A percentile compares a stretch with the other conserved stretches of the same genome.
Evolutionary conservation across 2,329 filamentous ascomycete species (phyloP).

Genomic region (Septoria petroselini): DNA sequence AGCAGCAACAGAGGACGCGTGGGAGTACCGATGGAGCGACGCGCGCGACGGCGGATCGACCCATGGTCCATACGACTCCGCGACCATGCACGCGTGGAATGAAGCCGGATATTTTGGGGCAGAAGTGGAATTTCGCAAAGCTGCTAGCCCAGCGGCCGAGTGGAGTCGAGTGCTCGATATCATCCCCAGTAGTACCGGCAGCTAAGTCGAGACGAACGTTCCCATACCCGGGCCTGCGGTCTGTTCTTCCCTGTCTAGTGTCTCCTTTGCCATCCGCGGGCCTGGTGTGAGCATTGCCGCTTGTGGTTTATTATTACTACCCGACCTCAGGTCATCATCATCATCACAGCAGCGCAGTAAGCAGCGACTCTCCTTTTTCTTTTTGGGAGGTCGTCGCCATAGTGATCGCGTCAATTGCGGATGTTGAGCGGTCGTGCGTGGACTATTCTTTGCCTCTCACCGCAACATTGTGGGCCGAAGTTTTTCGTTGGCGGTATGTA

Average conservation of each 20-base stretch:
- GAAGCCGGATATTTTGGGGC: conserved; percentile 90
- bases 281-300: no score
- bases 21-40: conserved; percentile 93
- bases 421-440: not conserved
- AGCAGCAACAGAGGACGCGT: conserved; percentile 44
- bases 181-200: no score
- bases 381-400: conserved; percentile 1
- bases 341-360: no score
- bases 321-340: not conserved
- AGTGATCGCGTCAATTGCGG: not conserved
- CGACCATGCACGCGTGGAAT: conserved; percentile 87
- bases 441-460: conserved; percentile 11
- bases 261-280: not conserved
- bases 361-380: not conserved
- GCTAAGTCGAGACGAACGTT: conserved; percentile 8
- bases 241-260: conserved; percentile 6
- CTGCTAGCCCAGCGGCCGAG: conserved; percentile 40
- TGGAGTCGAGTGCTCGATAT: conserved; percentile 46
- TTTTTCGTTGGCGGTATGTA: no score
- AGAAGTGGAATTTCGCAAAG: conserved; percentile 62
- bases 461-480: conserved; percentile 14
- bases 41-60: conserved; percentile 72
- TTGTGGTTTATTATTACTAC: no score
- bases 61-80: conserved; percentile 82
- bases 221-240: not conserved